Conservation (phyloP, 495 filamentous ascomycete species). For the Cairneyella variabilis region DNA sequence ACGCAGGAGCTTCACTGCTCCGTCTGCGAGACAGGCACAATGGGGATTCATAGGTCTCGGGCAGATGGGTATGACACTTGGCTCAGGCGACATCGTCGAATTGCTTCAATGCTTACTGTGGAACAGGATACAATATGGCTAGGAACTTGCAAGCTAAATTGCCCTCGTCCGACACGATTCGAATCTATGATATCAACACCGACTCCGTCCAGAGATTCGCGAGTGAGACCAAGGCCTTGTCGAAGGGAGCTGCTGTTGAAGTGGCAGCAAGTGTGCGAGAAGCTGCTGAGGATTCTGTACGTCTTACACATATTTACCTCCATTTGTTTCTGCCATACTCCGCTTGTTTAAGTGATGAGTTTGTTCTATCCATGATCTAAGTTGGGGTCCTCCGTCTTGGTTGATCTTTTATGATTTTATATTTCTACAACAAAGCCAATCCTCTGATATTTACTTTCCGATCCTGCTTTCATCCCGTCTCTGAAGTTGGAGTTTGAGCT, state of each 20-base stretch:
- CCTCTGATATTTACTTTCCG: slow-evolving; percentile 48
- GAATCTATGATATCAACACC: slow-evolving; percentile 72
- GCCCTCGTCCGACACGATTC: slow-evolving; percentile 60
- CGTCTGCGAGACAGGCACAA: slow-evolving; percentile 50
- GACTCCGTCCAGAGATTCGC: slow-evolving; percentile 55
- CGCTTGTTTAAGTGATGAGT: slow-evolving; percentile 36
- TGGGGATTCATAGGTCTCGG: slow-evolving; percentile 87
- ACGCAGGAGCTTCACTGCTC: slow-evolving; percentile 53
- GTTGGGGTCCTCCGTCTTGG: slow-evolving; percentile 41
- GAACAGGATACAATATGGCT: slow-evolving; percentile 79
- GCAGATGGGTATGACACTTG: slow-evolving; percentile 69
- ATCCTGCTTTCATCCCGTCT: not conserved
- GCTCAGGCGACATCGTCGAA: slow-evolving; percentile 7
- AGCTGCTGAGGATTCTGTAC: slow-evolving; percentile 69
- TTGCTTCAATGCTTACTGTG: slow-evolving; percentile 15
- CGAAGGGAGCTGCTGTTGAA: slow-evolving; percentile 47
- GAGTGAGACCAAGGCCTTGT: slow-evolving; percentile 49
- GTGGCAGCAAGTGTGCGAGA: slow-evolving; percentile 55
- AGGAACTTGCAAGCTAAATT: slow-evolving; percentile 78
- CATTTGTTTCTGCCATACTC: slow-evolving; percentile 15
- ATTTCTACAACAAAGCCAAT: slow-evolving; percentile 54
- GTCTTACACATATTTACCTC: slow-evolving; percentile 24
- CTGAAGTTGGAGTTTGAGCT: slow-evolving; percentile 1
- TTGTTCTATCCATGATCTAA: slow-evolving; percentile 62
- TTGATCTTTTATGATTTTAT: slow-evolving; percentile 50